Evolutionary conservation across 176 grass and related monocot species (phyloP).

Genomic region (Cenchrus fungigraminus): DNA sequence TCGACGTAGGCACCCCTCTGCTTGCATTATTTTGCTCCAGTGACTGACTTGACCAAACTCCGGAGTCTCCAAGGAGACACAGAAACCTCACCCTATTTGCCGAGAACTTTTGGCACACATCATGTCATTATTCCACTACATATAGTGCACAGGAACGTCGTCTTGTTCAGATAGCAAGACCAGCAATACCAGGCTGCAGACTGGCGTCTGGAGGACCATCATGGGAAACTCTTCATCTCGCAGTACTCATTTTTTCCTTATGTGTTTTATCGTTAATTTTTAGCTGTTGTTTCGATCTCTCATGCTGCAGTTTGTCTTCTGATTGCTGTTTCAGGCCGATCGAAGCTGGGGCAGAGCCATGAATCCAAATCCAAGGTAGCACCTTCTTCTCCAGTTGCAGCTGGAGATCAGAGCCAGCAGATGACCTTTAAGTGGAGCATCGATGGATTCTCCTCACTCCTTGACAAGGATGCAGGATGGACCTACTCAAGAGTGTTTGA

Average conservation of each 20-base stretch:
- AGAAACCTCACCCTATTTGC: not conserved
- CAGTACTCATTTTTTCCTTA: not conserved
- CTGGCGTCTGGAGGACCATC: not conserved
- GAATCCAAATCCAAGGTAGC: slow-evolving; percentile 26
- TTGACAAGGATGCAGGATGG: slow-evolving; percentile 45
- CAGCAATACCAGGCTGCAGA: not conserved
- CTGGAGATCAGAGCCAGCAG: not conserved
- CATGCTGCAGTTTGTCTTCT: not conserved
- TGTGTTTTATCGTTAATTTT: not conserved
- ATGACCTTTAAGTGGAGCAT: slow-evolving; percentile 51
- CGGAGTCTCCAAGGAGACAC: not conserved
- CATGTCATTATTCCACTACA: not conserved
- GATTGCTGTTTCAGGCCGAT: not conserved
- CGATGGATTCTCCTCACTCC: slow-evolving; percentile 47
- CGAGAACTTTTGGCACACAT: not conserved
- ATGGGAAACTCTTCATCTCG: slow-evolving; percentile 22
- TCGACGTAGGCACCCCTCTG: not conserved
- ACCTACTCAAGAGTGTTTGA: slow-evolving; percentile 39
- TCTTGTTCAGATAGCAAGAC: not conserved
- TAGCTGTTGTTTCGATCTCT: not conserved
- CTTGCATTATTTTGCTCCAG: too few species aligned
- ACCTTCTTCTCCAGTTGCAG: not conserved
- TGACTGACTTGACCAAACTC: not conserved
- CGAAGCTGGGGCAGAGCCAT: not conserved
- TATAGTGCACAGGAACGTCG: slow-evolving; percentile 6